Evolutionary conservation across 2,329 filamentous ascomycete genomes (phyloP).

Genomic region (Beauveria medogensis): DNA sequence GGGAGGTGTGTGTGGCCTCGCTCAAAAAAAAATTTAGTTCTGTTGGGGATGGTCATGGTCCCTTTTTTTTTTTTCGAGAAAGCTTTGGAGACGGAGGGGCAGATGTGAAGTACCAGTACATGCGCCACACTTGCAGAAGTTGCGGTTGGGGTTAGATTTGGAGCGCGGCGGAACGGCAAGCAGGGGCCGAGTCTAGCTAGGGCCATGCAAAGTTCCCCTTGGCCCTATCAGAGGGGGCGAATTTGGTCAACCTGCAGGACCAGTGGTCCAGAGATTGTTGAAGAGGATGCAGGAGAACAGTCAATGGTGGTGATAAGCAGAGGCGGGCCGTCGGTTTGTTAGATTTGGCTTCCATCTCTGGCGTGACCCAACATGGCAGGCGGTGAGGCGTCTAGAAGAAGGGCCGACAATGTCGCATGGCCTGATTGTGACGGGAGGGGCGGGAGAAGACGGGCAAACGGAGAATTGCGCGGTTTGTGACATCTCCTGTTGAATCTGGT

Average conservation of each 20-base stretch:
- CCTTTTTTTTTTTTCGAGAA: slow-evolving; percentile 10
- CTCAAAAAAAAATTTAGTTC: slow-evolving; percentile 27
- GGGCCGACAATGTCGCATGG: background rate
- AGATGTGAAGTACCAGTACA: slow-evolving; percentile 13
- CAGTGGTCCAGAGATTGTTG: slow-evolving; percentile 8
- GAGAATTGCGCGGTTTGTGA: background rate
- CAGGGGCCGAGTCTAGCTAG: background rate
- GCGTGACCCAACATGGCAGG: background rate
- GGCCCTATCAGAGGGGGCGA: background rate
- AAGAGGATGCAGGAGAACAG: slow-evolving; percentile 12
- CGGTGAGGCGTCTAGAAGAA: slow-evolving; percentile 6
- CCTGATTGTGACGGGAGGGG: background rate
- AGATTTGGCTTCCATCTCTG: background rate
- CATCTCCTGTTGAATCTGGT: background rate
- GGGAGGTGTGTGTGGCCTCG: background rate
- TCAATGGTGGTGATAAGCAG: background rate
- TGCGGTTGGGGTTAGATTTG: background rate
- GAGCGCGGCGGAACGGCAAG: background rate
- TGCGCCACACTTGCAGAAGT: background rate
- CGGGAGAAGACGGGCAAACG: background rate
- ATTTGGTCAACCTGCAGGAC: slow-evolving; percentile 2
- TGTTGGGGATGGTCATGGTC: slow-evolving; percentile 31
- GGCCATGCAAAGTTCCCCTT: slow-evolving; percentile 9
- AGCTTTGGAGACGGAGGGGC: slow-evolving; percentile 17
- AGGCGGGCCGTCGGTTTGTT: background rate